Evolutionary conservation across 805 yeast species (phyloP).

Genomic region (Blastobotrys chiropterorum): DNA sequence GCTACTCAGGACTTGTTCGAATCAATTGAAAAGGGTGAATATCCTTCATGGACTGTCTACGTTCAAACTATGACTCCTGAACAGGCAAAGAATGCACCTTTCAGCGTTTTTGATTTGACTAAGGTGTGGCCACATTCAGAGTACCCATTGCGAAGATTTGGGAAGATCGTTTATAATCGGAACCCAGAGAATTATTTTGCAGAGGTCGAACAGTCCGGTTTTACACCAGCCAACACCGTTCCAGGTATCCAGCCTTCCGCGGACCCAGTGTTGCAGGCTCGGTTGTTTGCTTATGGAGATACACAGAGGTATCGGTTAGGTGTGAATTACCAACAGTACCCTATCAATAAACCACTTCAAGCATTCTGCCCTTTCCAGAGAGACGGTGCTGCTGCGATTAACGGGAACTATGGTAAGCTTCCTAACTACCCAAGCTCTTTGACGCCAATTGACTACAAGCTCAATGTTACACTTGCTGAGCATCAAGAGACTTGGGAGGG

Average conservation of each 20-base stretch:
- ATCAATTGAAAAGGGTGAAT: slow-evolving; percentile 42
- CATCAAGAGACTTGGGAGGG: slow-evolving; percentile 78
- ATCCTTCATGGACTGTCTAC: slow-evolving; percentile 47
- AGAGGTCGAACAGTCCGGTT: slow-evolving; percentile 53
- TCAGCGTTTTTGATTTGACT: slow-evolving; percentile 47
- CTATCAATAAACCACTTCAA: slow-evolving; percentile 56
- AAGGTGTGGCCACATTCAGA: slow-evolving; percentile 53
- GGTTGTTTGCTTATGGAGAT: slow-evolving; percentile 70
- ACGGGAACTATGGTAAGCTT: slow-evolving; percentile 42
- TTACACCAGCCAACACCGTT: slow-evolving; percentile 65
- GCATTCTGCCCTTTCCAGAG: slow-evolving; percentile 43
- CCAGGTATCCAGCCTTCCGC: slow-evolving; percentile 72
- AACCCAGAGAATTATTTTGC: slow-evolving; percentile 51
- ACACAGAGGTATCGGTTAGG: slow-evolving; percentile 76
- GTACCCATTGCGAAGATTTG: slow-evolving; percentile 51
- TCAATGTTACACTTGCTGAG: slow-evolving; percentile 36
- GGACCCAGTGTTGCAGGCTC: slow-evolving; percentile 71
- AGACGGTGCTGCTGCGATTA: slow-evolving; percentile 52
- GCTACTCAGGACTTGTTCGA: slow-evolving; percentile 40
- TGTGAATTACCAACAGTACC: slow-evolving; percentile 57
- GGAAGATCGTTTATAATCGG: slow-evolving; percentile 46
- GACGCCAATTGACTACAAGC: slow-evolving; percentile 30
- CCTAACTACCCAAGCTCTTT: slow-evolving; percentile 47
- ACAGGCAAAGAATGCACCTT: slow-evolving; percentile 46
- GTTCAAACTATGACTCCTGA: slow-evolving; percentile 57